phyloP scores from a whole-genome alignment of 345 rosid species.

The Acer saccharum region DNA sequence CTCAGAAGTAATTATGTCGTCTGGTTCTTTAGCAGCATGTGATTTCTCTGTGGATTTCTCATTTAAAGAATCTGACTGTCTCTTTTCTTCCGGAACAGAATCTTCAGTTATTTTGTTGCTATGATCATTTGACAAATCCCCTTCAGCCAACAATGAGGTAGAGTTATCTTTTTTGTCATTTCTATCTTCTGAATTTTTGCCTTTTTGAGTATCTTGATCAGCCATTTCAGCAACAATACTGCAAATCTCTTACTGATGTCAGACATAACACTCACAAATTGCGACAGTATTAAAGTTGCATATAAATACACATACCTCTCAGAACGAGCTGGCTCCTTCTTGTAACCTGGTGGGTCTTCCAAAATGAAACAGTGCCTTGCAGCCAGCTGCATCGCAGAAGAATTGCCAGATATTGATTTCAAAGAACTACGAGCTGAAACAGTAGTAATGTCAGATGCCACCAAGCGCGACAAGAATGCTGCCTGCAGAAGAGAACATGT shows the following conservation, averaged over 20 bases:
- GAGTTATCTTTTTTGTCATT: conserved; percentile 34
- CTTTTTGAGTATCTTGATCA: conserved; percentile 41
- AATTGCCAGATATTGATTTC: conserved; percentile 56
- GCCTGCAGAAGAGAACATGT: conserved; percentile 51
- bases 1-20: conserved; percentile 23
- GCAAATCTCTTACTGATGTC: conserved; percentile 39
- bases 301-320: conserved; percentile 51
- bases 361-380: conserved; percentile 83
- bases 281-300: conserved; percentile 3
- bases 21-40: conserved; percentile 27
- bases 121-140: conserved; percentile 30
- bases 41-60: conserved; percentile 32
- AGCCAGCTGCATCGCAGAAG: conserved; percentile 73
- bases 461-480: conserved; percentile 67
- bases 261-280: conserved; percentile 30
- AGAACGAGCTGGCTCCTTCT: conserved; percentile 47
- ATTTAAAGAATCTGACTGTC: conserved; percentile 32
- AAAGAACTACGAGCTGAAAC: conserved; percentile 72
- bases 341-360: conserved; percentile 83
- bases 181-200: conserved; percentile 36
- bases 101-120: conserved; percentile 36
- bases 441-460: conserved; percentile 65
- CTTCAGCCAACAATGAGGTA: conserved; percentile 33
- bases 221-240: conserved; percentile 50
- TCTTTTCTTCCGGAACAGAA: conserved; percentile 50